Evolutionary conservation across 1,284 basidiomycete species (phyloP), one percentile per base, ranked within the genome.

Genomic region (Pseudozyma tsukubaensis): DNA sequence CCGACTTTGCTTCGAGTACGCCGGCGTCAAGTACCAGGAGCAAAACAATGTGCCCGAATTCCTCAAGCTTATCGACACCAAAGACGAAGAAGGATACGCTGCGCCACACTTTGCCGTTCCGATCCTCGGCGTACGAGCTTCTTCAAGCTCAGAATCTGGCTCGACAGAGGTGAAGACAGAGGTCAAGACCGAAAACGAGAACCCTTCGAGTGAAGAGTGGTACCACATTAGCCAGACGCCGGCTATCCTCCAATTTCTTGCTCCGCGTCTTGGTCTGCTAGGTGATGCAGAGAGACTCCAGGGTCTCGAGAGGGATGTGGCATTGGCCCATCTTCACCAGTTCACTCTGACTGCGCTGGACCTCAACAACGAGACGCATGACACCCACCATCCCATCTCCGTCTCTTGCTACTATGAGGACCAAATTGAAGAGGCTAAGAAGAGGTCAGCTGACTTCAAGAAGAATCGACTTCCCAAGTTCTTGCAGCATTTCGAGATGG

Each of bases 381-480:
- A 83, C 48, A 72, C 64, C 19, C 72, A 76, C 49, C 76, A 74
- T 49, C 76, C 73, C 21, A 56, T 76, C 48, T 69, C 58, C 0
- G 51, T 67, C 16, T 62, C 45, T 18, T 49, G 61, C 32, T 72
- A 64, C 58, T 78, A 89, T 84, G 88, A 89, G 63, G 87, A 88
- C n/a, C 88, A 89, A 80, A 86, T 86, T 64, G 69, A 75, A 1
- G 86, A 85, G 51, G 77, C 86, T 18, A 51, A 70, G 32, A 72
- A 79, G 10, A 78, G 82, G 5, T 85, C 88, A 11, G 78, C 82
- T 44, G 84, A 85, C 42, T 87, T 88, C 77, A 85, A 87, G 21
- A 62, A 77, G 44, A 71, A 72, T 5, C 86, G 88, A 37, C 72
- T 89, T 24, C 88, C 88, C 49, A 88, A 87, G 72, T 89, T 87